A percentile compares a stretch with the other conserved stretches of the same genome.
Evolutionary conservation across 768 basidiomycete species (phyloP).

Genomic region (Trametes sanguinea): DNA sequence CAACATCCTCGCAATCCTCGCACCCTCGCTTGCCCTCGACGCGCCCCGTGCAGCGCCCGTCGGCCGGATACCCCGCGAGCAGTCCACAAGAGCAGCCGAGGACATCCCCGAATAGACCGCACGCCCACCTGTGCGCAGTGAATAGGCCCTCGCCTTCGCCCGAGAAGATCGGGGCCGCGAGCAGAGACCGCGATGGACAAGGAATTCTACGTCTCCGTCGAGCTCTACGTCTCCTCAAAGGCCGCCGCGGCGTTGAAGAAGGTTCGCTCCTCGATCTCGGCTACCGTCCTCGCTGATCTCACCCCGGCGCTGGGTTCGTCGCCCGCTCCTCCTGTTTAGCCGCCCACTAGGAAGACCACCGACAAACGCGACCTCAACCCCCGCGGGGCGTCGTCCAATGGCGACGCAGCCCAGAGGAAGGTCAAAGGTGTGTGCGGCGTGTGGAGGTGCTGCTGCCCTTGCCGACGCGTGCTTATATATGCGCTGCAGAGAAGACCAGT

Average conservation of each 20-base stretch:
- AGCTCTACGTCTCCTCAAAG: slow-evolving; percentile 60
- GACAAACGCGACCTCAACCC: slow-evolving; percentile 54
- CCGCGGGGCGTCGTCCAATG: slow-evolving; percentile 32
- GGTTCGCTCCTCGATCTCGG: slow-evolving; percentile 40
- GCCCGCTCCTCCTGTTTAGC: slow-evolving; percentile 37
- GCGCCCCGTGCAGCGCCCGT: background rate
- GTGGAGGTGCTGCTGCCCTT: background rate
- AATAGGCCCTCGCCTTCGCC: background rate
- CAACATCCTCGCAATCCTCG: background rate
- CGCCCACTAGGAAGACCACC: slow-evolving; percentile 49
- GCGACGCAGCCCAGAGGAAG: slow-evolving; percentile 51
- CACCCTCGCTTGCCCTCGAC: background rate
- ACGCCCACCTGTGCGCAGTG: background rate
- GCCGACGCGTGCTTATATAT: slow-evolving; percentile 2
- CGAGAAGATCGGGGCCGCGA: slow-evolving; percentile 12
- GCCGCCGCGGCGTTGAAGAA: slow-evolving; percentile 56
- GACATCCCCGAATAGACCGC: slow-evolving; percentile 12
- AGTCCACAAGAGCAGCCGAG: background rate
- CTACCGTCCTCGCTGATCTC: slow-evolving; percentile 5
- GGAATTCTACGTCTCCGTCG: slow-evolving; percentile 64
- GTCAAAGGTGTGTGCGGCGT: slow-evolving; percentile 53
- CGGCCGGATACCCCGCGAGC: background rate
- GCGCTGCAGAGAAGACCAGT: slow-evolving; percentile 62
- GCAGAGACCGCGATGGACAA: slow-evolving; percentile 18
- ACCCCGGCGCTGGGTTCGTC: background rate